Evolutionary conservation across 2,329 filamentous ascomycete species (phyloP), one percentile per base, ranked within the genome.

Genomic region (Ophiostoma fasciatum): DNA sequence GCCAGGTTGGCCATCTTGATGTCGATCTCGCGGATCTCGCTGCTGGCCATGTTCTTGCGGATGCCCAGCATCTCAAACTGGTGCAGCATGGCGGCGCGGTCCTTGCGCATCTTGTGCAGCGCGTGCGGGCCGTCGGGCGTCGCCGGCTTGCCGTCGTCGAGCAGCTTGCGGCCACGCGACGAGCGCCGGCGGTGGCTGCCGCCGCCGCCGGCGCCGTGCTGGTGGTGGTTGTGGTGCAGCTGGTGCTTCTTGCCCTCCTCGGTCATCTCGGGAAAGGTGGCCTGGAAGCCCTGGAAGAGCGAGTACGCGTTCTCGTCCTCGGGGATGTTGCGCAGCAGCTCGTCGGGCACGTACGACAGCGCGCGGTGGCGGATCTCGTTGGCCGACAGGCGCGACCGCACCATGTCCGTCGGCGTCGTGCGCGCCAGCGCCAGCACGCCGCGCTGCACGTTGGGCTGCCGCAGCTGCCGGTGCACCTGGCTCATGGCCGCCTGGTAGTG

Each of bases 1-100:
- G 84, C 79, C 37, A 98, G 64, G 55, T 96, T 96, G 42, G 83
- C 74, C 44, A 98, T 88, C 59, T 96, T 98, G 60, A 81, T 87
- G 59, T 98, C 90, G 42, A 98, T 94, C 51, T 98, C 90, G 41
- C 77, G 75, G 40, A 98, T 96, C 57, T 98, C 90, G 44, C 83
- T 82, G 50, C 84, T 90, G 47, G 87, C 88, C 88, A 98, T 94
- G 52, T 90, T 94, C 59, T 98, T 98, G 41, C 90, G 74, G 43
- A 96, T 75, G 4, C 79, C 72, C 61, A 96, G 75, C 73, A 94
- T 82, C 51, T 96, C 85, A 47, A 98, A 64, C 46, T 83, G 74
- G 55, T 92, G 85, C 61, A 80, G 78, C 61, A 94, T 68, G 36
- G 71, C 65, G 29, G 79, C 71, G 55, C 82, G 82, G 47, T 93